Conservation (phyloP, 257 asterid species). For the Nicotiana knightiana region DNA sequence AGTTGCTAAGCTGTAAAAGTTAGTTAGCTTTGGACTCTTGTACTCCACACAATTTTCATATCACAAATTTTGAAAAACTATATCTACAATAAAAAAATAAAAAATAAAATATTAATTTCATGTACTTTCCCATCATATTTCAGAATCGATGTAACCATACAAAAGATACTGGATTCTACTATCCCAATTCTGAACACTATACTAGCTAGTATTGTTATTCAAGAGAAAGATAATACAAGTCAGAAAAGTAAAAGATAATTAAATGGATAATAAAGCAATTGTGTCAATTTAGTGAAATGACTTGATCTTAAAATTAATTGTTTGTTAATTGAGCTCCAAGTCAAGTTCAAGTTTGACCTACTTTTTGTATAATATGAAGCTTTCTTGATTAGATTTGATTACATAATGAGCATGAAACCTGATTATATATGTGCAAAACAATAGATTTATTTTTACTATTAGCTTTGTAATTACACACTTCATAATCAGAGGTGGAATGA, state of each 20-base stretch:
- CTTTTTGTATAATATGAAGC: no score
- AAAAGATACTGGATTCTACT: slow-evolving; percentile 9
- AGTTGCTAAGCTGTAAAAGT: slow-evolving; percentile 1
- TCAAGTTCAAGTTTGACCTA: no score
- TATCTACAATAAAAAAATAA: neutral
- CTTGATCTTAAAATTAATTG: no score
- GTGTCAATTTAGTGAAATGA: no score
- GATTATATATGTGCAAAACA: no score
- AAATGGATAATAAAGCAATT: neutral
- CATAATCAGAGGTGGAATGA: no score
- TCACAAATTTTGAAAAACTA: neutral
- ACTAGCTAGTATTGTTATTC: neutral
- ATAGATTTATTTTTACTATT: no score
- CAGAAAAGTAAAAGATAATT: neutral
- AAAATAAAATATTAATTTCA: neutral
- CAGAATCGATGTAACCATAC: slow-evolving; percentile 16
- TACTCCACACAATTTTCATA: neutral
- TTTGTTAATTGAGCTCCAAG: no score
- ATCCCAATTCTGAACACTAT: neutral
- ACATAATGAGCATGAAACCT: no score
- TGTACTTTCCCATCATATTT: slow-evolving; percentile 14
- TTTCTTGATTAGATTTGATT: no score
- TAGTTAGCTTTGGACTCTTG: slow-evolving; percentile 5
- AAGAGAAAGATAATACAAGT: neutral
- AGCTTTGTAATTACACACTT: no score